phyloP scores from a whole-genome alignment of 805 yeast genomes.

The Tetrapisispora phaffii region DNA sequence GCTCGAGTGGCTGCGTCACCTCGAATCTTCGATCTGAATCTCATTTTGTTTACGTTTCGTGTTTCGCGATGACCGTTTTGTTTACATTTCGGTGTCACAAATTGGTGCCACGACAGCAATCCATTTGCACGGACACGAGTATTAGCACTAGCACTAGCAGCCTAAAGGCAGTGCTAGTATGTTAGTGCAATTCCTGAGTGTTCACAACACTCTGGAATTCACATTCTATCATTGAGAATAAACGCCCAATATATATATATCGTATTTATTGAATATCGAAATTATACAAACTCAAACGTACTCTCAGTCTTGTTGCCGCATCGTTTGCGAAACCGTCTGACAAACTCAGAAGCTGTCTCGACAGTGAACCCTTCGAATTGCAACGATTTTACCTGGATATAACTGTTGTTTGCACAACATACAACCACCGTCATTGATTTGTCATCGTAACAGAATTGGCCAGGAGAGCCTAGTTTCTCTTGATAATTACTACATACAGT shows the following conservation, averaged over 20 bases:
- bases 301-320: constrained; percentile 17
- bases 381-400: constrained; percentile 29
- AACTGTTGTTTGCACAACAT: constrained; percentile 36
- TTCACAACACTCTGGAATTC: no score
- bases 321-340: constrained; percentile 37
- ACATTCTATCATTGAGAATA: no score
- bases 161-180: no score
- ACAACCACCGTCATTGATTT: constrained; percentile 27
- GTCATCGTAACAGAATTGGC: constrained; percentile 24
- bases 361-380: constrained; percentile 47
- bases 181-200: no score
- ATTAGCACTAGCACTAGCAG: no score
- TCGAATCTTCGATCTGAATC: background rate
- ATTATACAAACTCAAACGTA: no score
- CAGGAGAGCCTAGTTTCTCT: constrained; percentile 11
- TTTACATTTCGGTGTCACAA: background rate
- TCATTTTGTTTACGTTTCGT: constrained; percentile 1
- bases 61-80: background rate
- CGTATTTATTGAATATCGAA: no score
- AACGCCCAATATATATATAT: no score
- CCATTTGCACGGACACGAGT: background rate
- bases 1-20: background rate
- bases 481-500: constrained; percentile 2
- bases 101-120: background rate
- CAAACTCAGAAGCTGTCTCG: constrained; percentile 40